A percentile compares a stretch with the other conserved stretches of the same genome.
phyloP scores from a whole-genome alignment of 2,329 filamentous ascomycete species.

The Esteya vermicola region DNA sequence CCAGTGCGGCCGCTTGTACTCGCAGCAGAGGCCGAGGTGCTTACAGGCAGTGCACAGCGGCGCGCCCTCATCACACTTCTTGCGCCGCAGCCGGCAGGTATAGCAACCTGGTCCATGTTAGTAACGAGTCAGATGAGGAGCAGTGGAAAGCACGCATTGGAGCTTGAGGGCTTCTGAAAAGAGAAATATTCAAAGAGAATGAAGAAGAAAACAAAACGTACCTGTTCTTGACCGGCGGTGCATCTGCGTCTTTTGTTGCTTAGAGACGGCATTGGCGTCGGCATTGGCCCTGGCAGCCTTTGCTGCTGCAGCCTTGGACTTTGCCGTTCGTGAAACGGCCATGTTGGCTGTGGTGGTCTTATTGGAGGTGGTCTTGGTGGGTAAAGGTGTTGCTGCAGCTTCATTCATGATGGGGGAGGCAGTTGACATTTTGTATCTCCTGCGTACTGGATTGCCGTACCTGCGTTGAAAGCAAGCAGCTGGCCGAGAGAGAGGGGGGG shows the following conservation, averaged over 20 bases:
- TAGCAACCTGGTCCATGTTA: slow-evolving; percentile 53
- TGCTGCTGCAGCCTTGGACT: slow-evolving; percentile 38
- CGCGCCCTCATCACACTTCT: slow-evolving; percentile 55
- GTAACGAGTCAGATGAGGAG: too few relatives aligned
- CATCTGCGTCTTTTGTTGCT: slow-evolving; percentile 71
- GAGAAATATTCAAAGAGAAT: slow-evolving; percentile 10
- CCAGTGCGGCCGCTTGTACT: slow-evolving; percentile 95
- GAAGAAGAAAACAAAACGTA: slow-evolving; percentile 29
- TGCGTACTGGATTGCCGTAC: slow-evolving; percentile 7
- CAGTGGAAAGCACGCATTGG: too few relatives aligned
- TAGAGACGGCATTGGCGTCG: slow-evolving; percentile 21
- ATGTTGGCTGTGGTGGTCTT: slow-evolving; percentile 39
- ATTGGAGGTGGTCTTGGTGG: slow-evolving; percentile 5
- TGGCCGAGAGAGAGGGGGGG: slow-evolving; percentile 11
- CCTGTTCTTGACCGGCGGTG: slow-evolving; percentile 90
- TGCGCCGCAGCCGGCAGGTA: slow-evolving; percentile 51
- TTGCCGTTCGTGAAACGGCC: slow-evolving; percentile 44
- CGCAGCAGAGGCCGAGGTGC: slow-evolving; percentile 70
- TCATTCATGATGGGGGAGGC: slow-evolving; percentile 45
- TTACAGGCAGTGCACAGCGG: slow-evolving; percentile 52
- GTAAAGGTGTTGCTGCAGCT: slow-evolving; percentile 10
- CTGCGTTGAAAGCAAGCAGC: slow-evolving; percentile 3
- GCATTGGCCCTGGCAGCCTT: slow-evolving; percentile 22
- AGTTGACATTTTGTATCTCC: slow-evolving; percentile 52
- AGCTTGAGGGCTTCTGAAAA: slow-evolving; percentile 1